Conservation (phyloP, 768 basidiomycete species). For the Tremella fuciformis region DNA sequence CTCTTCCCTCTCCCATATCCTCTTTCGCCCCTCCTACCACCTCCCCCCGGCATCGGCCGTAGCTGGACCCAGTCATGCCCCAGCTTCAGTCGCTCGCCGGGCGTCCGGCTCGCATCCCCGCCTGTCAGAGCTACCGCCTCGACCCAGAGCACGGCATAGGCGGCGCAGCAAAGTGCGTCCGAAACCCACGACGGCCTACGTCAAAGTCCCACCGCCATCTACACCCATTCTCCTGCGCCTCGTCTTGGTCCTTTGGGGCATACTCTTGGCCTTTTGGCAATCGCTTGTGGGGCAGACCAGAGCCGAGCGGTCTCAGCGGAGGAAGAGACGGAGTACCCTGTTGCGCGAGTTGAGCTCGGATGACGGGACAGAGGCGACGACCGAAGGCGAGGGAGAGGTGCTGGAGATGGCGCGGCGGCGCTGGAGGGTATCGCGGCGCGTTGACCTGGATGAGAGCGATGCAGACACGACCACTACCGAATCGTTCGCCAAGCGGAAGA, state of each 20-base stretch:
- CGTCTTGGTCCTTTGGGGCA: slow-evolving; percentile 40
- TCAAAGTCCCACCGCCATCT: slow-evolving; percentile 41
- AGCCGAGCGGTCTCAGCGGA: slow-evolving; percentile 21
- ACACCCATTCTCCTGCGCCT: slow-evolving; percentile 38
- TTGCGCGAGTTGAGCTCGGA: slow-evolving; percentile 16
- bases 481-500: slow-evolving; percentile 1
- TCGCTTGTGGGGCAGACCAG: slow-evolving; percentile 45
- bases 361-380: slow-evolving; percentile 17
- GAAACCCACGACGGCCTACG: slow-evolving; percentile 30
- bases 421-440: slow-evolving; percentile 13
- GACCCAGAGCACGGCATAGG: background rate
- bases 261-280: slow-evolving; percentile 40
- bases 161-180: slow-evolving; percentile 4
- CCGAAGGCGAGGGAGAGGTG: slow-evolving; percentile 14
- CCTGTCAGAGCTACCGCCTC: background rate
- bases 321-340: slow-evolving; percentile 14
- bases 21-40: slow-evolving; percentile 1
- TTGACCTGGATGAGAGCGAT: slow-evolving; percentile 34
- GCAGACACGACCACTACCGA: slow-evolving; percentile 8
- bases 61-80: background rate
- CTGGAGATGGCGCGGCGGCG: slow-evolving; percentile 16
- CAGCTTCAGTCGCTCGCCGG: background rate
- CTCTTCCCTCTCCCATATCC: slow-evolving; percentile 6
- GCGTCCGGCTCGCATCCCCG: background rate
- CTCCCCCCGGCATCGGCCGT: background rate